Conservation (phyloP, 176 grass and related monocot genomes). For the Juncus inflexus region DNA sequence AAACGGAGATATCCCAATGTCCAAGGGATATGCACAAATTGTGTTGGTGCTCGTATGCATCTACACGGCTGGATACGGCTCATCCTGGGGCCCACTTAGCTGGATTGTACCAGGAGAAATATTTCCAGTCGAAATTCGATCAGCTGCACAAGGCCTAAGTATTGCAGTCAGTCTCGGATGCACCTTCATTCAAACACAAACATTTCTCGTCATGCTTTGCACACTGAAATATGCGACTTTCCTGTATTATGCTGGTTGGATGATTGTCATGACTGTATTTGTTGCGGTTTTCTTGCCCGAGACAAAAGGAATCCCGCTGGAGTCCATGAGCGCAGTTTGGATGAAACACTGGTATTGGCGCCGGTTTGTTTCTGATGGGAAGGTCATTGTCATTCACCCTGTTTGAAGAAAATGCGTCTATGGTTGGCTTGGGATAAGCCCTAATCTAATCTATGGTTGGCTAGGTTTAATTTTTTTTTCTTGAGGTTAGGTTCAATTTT, state of each 20-base stretch:
- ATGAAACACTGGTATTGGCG: slow-evolving; percentile 61
- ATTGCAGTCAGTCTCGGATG: too few species aligned
- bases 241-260: too few species aligned
- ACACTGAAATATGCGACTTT: too few species aligned
- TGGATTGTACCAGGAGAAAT: slow-evolving; percentile 74
- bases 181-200: too few species aligned
- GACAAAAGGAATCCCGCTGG: too few species aligned
- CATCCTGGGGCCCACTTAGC: slow-evolving; percentile 67
- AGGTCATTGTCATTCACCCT: neutral
- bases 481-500: too few species aligned
- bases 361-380: slow-evolving; percentile 38
- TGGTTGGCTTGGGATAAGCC: slow-evolving; percentile 21
- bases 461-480: too few species aligned
- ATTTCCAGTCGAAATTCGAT: slow-evolving; percentile 73
- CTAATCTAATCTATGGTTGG: too few species aligned
- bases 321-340: too few species aligned
- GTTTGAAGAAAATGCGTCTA: neutral
- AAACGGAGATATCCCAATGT: slow-evolving; percentile 33
- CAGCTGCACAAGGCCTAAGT: slow-evolving; percentile 44
- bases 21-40: slow-evolving; percentile 39
- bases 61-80: slow-evolving; percentile 64
- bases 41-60: slow-evolving; percentile 62
- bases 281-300: too few species aligned
- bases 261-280: too few species aligned
- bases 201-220: too few species aligned